Base-by-base conservation (phyloP, 1,139 yeast species). In the Pichia sp. region DNA sequence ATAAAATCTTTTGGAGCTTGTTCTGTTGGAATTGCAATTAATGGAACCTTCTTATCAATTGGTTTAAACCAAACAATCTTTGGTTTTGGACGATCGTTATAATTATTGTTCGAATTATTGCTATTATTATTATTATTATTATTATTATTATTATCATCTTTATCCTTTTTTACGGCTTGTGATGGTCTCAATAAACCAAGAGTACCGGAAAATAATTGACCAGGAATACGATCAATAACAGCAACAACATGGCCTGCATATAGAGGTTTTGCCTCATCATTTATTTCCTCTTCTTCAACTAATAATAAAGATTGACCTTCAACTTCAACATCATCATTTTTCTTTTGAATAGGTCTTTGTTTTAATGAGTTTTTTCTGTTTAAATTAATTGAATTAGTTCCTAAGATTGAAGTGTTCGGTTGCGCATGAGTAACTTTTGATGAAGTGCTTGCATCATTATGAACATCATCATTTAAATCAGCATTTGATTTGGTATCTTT, bases 31-130 rank as follows among this genome's bases (percentile, higher is more conserved):
- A 92, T 92, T 12, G 98, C 98, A 69, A 92, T 90, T 54, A 92
- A 74, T 6, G 98, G 98, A 22, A 92, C 98, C 54, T 95, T 87
- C 66, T 92, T 92, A 63, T 92, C 98, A 2, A 96, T 89, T 30
- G 98, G 98, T 63, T 92, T 92, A 66, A 92, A 92, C 98, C 98
- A 92, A 34, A 92, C 97, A 69, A 92, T 92, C 62, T 92, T 92
- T 35, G 98, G 98, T 35, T 78, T 78, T 52, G 50, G 46, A 16
- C 41, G 39, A 10, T 43, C 55, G 68, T 78, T 48, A 67, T 73
- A 63, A 64, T 79, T 60, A 66, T 74, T 38, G 25, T n/a, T n/a
- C n/a, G n/a, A n/a, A n/a, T n/a, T n/a, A n/a, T n/a, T n/a, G n/a
- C n/a, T n/a, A n/a, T n/a, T n/a, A n/a, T n/a, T n/a, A n/a, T n/a